Evolutionary conservation across 2,329 filamentous ascomycete species (phyloP).

Genomic region (Grosmannia penicillata): DNA sequence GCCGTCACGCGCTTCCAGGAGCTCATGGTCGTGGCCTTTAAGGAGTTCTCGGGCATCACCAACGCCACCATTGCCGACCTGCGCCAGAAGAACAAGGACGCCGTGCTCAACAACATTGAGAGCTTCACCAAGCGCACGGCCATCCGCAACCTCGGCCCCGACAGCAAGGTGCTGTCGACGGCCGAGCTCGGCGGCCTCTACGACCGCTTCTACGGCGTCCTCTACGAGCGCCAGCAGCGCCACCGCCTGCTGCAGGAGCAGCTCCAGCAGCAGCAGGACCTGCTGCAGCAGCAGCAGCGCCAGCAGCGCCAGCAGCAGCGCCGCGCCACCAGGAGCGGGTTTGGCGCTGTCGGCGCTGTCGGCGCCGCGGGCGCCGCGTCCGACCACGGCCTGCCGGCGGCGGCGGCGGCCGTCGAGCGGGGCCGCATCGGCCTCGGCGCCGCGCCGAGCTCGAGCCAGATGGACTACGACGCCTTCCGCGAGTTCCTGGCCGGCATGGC

Average conservation of each 20-base stretch:
- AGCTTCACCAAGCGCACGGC: constrained; percentile 94
- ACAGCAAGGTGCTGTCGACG: constrained; percentile 77
- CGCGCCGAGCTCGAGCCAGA: constrained; percentile 75
- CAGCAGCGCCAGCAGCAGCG: constrained; percentile 21
- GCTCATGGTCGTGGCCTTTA: constrained; percentile 97
- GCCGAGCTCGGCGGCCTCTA: constrained; percentile 85
- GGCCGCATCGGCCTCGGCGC: constrained; percentile 80
- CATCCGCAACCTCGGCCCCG: constrained; percentile 85
- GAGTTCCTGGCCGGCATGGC: constrained; percentile 84
- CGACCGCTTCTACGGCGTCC: constrained; percentile 79
- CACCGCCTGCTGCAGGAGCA: constrained; percentile 66
- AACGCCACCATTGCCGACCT: constrained; percentile 84
- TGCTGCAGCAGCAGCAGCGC: constrained; percentile 58
- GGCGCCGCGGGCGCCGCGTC: constrained; percentile 9
- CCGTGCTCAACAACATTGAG: constrained; percentile 89
- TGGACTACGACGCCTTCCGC: constrained; percentile 95
- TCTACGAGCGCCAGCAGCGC: constrained; percentile 85
- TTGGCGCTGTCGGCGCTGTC: background rate
- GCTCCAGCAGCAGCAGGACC: constrained; percentile 48
- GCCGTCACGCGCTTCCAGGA: constrained; percentile 95
- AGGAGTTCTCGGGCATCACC: constrained; percentile 91
- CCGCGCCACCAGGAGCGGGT: constrained; percentile 8
- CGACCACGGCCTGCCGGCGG: constrained; percentile 18
- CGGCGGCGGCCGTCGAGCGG: constrained; percentile 49
- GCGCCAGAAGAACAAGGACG: constrained; percentile 82